phyloP scores from a whole-genome alignment of 768 basidiomycete species.

The Mycena metata region DNA sequence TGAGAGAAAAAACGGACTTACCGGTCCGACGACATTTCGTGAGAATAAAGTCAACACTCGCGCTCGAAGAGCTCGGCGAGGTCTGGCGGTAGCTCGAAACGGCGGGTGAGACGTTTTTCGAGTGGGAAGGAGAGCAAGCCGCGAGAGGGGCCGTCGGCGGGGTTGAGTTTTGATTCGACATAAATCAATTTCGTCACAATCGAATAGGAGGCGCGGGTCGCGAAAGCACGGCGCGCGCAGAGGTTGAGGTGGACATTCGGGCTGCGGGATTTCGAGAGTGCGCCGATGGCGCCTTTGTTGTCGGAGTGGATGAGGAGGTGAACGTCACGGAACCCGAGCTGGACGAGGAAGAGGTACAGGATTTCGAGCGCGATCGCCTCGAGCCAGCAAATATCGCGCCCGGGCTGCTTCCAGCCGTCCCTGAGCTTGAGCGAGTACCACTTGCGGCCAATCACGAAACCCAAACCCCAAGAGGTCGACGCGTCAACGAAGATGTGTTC shows the following conservation, averaged over 20 bases:
- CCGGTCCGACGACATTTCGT: no score
- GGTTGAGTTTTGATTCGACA: not conserved
- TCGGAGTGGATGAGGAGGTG: not conserved
- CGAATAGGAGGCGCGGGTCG: not conserved
- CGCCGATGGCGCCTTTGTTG: not conserved
- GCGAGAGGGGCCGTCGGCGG: not conserved
- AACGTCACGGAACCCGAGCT: not conserved
- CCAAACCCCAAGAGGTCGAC: slow-evolving; percentile 41
- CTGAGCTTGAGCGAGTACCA: not conserved
- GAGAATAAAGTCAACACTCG: no score
- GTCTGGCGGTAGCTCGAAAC: not conserved
- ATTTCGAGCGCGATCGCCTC: not conserved
- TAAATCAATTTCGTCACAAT: not conserved
- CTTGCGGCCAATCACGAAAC: not conserved
- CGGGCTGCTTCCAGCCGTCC: not conserved
- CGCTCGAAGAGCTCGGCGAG: not conserved
- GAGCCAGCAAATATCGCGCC: not conserved
- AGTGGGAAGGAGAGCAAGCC: not conserved
- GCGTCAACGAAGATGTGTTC: slow-evolving; percentile 51
- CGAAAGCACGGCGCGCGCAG: not conserved
- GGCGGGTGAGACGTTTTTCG: not conserved
- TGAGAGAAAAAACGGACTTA: no score
- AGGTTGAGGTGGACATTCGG: not conserved
- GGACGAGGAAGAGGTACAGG: not conserved
- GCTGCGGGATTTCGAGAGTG: not conserved